Base-by-base conservation (phyloP, 352 stramenopile genomes). In the Pythium scleroteichum region DNA sequence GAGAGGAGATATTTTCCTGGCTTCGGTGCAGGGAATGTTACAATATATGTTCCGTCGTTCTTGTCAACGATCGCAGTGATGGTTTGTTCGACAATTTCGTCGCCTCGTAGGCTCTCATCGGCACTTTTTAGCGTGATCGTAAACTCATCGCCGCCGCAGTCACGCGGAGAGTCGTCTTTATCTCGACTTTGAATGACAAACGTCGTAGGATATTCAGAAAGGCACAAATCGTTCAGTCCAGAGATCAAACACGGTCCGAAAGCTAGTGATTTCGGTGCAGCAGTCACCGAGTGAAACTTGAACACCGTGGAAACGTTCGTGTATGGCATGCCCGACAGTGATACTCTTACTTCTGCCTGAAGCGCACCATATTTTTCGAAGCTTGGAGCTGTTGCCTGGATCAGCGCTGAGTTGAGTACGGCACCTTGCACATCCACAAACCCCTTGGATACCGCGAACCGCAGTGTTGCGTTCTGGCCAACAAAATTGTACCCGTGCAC, bases 81-180 rank as follows among this genome's bases (percentile, higher is more conserved):
- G 13, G 44, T 22, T 32, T 65, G 48, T 3, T 74, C 64, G 55
- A 72, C 42, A 2, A 67, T 66, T 14, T 79, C 67, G 45, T 83
- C 69, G 46, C 62, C 51, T 59, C 75, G 85, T 8, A 63, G 62
- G 22, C 69, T 66, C 27, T 73, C 62, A 6, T 87, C 80, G 1
- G 59, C 22, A 22, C 59, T 76, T 53, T 69, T 82, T 1, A 96
- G 51, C 7, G 61, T 67, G 26, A 99, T 80, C 22, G 68, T 80
- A 66, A 98, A 99, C 57, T 98, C 90, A 59, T 99, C 96, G 26
- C 97, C 97, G 20, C 96, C 96, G 49, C 92, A 98, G 33, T 96
- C 85, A 19, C 96, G 92, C 29, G 88, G 82, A 50, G 74, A 80
- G 26, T 94, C 88, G 19, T 92, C 77, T 68, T 94, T 96, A 66